Conservation (phyloP, 75 land plant species). For the Picea glauca region DNA sequence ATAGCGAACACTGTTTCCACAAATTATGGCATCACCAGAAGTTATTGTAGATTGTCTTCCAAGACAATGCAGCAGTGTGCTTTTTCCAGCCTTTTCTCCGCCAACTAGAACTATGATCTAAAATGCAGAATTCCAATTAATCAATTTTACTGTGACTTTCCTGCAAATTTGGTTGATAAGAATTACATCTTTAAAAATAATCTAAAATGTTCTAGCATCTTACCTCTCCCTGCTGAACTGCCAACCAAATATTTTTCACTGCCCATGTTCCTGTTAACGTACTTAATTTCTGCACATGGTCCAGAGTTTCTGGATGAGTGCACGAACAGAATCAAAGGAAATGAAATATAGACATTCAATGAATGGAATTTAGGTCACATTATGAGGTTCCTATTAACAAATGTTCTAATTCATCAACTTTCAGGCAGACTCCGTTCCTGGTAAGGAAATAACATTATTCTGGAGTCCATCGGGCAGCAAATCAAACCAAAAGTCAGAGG, state of each 20-base stretch:
- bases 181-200: background rate
- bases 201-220: background rate
- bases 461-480: background rate
- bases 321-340: background rate
- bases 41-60: slow-evolving; percentile 18
- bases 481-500: background rate
- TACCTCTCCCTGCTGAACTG: slow-evolving; percentile 34
- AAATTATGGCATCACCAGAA: slow-evolving; percentile 27
- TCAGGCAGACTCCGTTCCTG: background rate
- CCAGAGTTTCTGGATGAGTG: background rate
- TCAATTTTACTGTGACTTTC: background rate
- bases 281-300: slow-evolving; percentile 16
- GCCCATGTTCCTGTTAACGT: slow-evolving; percentile 18
- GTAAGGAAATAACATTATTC: background rate
- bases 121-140: background rate
- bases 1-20: slow-evolving; percentile 29
- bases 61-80: slow-evolving; percentile 26
- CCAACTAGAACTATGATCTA: slow-evolving; percentile 29
- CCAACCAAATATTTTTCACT: slow-evolving; percentile 27
- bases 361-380: too few relatives aligned
- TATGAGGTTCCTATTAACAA: background rate
- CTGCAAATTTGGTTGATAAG: background rate
- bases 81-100: slow-evolving; percentile 35
- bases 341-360: background rate
- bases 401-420: background rate